Conservation (phyloP, 2,329 filamentous ascomycete species). For the Coniochaeta ligniaria region DNA sequence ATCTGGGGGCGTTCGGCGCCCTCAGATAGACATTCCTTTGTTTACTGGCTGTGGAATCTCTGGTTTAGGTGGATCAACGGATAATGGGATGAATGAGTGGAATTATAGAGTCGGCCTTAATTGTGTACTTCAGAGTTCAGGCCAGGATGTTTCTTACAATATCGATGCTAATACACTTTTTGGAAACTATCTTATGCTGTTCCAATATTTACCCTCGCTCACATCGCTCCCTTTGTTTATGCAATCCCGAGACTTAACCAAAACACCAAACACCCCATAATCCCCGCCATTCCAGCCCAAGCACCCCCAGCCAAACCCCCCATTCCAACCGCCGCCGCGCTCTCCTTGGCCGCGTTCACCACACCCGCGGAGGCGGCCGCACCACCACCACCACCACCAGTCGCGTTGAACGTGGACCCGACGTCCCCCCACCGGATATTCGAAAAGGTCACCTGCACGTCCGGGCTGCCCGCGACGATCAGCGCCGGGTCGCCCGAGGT, state of each 20-base stretch:
- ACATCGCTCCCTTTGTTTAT: too few species aligned
- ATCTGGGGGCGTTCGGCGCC: neutral
- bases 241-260: neutral
- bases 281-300: neutral
- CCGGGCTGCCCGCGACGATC: slow-evolving; percentile 30
- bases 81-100: neutral
- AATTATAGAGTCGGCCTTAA: neutral
- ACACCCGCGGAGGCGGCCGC: neutral
- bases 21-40: neutral
- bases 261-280: neutral
- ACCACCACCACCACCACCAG: neutral
- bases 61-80: neutral
- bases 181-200: neutral
- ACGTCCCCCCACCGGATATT: slow-evolving; percentile 45
- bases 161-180: neutral
- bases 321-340: neutral
- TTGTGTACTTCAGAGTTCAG: neutral
- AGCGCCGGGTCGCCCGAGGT: slow-evolving; percentile 36
- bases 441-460: slow-evolving; percentile 36
- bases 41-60: neutral
- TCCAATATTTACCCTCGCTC: neutral
- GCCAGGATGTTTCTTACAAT: neutral
- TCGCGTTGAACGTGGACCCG: slow-evolving; percentile 30
- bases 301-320: neutral
- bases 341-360: neutral